Base-by-base conservation (phyloP, 805 yeast species). In the Monosporozyma solicola region DNA sequence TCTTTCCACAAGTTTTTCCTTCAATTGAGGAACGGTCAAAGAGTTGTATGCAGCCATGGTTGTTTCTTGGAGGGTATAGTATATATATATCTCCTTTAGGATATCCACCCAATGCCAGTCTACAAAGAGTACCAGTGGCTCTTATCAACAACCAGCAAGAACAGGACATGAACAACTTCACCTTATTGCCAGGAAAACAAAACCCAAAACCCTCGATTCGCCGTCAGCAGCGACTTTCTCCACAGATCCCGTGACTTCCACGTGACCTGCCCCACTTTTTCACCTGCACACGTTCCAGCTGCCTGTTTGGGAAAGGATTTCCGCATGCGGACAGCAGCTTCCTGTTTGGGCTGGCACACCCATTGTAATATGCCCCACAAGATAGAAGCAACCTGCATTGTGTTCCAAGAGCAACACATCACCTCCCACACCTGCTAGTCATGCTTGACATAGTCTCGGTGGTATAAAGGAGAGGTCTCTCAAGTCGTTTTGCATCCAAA, bases 21-120 rank as follows among this genome's bases (percentile, higher is more conserved):
- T 91, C 68, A 92, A 77, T 73, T 90, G 96, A 20, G 84, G 82
- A 50, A 90, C 97, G 2, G 91, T 84, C 57, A 80, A 76, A n/a
- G 82, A 63, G n/a, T 80, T 64, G 65, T 82, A 84, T 10, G 76
- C 76, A 16, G 80, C 58, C 84, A 81, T 80, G 3, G 29, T 33
- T 43, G 24, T 24, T 5, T 10, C 29, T 41, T 5, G 11, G 29
- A 10, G 22, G 9, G 43, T 20, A 9, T 20, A 27, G 16, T n/a
- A 13, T 20, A 8, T 16, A n/a, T 11, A 7, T 39, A 11, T 39
- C 4, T 20, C 43, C 10, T 8, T 39, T 32, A 10, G 33, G 33
- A 31, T 31, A 10, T 1, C 10, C 33, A 31, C 33, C 33, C 33
- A 8, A 31, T 31, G 10, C 7, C 33, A 20, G 10, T 31, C 33